These are phyloP conservation scores for Amaranthus cruentus DNA, from an alignment of 148 eudicot species.

Conservation along the genomic window DNA sequence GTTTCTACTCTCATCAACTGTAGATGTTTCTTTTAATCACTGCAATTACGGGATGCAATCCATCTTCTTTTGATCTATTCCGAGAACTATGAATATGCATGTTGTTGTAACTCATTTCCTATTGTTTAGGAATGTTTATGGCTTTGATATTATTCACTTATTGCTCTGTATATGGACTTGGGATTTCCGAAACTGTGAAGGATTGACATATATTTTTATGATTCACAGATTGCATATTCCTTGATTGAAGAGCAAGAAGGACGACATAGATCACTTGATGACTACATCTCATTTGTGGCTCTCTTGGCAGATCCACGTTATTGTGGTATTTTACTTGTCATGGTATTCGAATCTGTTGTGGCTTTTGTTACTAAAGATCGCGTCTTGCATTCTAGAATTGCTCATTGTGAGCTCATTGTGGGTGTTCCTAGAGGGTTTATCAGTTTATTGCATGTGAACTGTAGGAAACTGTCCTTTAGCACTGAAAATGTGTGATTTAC, in stretches of 20 bases:
- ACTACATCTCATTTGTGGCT: slow-evolving; percentile 86
- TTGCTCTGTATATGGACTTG: slow-evolving; percentile 2
- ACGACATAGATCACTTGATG: slow-evolving; percentile 48
- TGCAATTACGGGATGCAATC: not conserved
- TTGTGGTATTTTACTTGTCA: slow-evolving; percentile 62
- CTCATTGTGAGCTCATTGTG: slow-evolving; percentile 12
- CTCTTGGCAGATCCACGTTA: slow-evolving; percentile 94
- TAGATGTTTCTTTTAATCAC: not conserved
- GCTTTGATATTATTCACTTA: not conserved
- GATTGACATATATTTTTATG: slow-evolving; percentile 7
- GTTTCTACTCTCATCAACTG: not conserved
- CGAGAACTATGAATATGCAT: slow-evolving; percentile 6
- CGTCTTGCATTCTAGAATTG: slow-evolving; percentile 15
- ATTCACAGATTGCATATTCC: slow-evolving; percentile 74
- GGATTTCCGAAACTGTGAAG: not conserved
- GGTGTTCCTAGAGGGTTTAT: not conserved
- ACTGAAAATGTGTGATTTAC: not conserved
- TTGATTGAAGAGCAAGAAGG: slow-evolving; percentile 91
- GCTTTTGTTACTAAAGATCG: slow-evolving; percentile 13
- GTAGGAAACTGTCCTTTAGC: not conserved
- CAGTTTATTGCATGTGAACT: not conserved
- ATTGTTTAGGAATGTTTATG: not conserved
- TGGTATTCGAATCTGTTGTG: slow-evolving; percentile 29
- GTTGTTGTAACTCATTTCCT: slow-evolving; percentile 1
- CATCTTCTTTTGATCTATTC: not conserved